These are phyloP conservation scores for Dactylorhiza incarnata DNA, from an alignment of 106 monocot genomes.

Conservation along the genomic window DNA sequence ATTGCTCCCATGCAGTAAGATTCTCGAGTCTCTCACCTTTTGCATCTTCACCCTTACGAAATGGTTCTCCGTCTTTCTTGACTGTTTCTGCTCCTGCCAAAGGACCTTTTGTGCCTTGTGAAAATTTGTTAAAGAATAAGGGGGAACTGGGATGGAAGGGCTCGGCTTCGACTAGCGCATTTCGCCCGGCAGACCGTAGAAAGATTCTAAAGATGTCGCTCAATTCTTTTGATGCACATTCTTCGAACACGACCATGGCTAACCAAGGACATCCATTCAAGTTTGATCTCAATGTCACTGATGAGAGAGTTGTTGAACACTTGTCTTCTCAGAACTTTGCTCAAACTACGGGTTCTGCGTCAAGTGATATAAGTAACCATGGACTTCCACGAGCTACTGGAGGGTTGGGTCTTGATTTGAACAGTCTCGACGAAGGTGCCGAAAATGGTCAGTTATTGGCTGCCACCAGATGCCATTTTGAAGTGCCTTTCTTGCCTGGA, in stretches of 20 bases:
- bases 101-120: constrained; percentile 64
- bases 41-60: constrained; percentile 14
- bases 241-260: constrained; percentile 11
- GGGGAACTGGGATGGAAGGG: constrained; percentile 67
- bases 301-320: constrained; percentile 54
- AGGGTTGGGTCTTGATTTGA: constrained; percentile 62
- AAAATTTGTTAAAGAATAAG: constrained; percentile 42
- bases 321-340: constrained; percentile 25
- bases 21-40: constrained; percentile 19
- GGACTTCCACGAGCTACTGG: constrained; percentile 14
- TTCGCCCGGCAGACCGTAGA: constrained; percentile 72
- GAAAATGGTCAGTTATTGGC: constrained; percentile 31
- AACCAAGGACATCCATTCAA: constrained; percentile 33
- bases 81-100: constrained; percentile 72
- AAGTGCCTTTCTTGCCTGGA: constrained; percentile 18
- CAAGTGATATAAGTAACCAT: constrained; percentile 23
- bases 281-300: constrained; percentile 72
- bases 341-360: constrained; percentile 20
- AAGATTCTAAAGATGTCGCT: constrained; percentile 52
- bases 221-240: constrained; percentile 23
- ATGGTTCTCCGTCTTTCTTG: constrained; percentile 19
- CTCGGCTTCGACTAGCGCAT: constrained; percentile 80
- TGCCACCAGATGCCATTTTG: constrained; percentile 16
- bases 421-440: constrained; percentile 43
- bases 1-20: constrained; percentile 18